Conservation (phyloP, 2,329 filamentous ascomycete genomes). For the Penicillium olsonii region DNA sequence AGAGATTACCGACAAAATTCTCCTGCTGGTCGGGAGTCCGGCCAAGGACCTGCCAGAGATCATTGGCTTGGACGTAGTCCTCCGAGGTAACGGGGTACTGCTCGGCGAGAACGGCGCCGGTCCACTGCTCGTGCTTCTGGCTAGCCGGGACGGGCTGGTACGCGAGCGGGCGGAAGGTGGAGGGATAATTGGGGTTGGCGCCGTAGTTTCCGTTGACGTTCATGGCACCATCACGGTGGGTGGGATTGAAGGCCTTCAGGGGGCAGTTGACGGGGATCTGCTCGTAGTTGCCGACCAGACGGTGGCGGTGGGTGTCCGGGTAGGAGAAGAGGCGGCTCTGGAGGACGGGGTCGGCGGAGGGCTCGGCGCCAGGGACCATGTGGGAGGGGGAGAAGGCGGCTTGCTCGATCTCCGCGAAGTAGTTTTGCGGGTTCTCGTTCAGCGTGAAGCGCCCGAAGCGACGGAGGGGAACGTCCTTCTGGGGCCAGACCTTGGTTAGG, state of each 20-base stretch:
- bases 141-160: constrained; percentile 44
- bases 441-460: constrained; percentile 64
- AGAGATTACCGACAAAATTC: constrained; percentile 62
- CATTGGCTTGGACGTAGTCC: constrained; percentile 48
- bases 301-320: constrained; percentile 66
- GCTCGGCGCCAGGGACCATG: constrained; percentile 67
- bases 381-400: constrained; percentile 69
- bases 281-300: constrained; percentile 65
- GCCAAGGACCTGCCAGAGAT: constrained; percentile 47
- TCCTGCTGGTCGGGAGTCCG: constrained; percentile 59
- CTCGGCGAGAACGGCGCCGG: constrained; percentile 41
- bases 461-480: constrained; percentile 61
- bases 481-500: constrained; percentile 70
- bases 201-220: constrained; percentile 66
- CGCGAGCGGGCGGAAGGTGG: constrained; percentile 39
- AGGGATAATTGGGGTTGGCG: constrained; percentile 57
- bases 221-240: constrained; percentile 73
- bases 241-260: constrained; percentile 58
- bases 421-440: constrained; percentile 66
- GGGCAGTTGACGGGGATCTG: constrained; percentile 65
- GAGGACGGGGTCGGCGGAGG: constrained; percentile 69
- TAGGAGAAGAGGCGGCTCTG: constrained; percentile 72
- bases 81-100: constrained; percentile 46
- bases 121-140: constrained; percentile 49
- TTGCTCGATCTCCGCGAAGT: constrained; percentile 72